phyloP scores from a whole-genome alignment of 1,284 basidiomycete genomes.

The Dichomitus squalens region DNA sequence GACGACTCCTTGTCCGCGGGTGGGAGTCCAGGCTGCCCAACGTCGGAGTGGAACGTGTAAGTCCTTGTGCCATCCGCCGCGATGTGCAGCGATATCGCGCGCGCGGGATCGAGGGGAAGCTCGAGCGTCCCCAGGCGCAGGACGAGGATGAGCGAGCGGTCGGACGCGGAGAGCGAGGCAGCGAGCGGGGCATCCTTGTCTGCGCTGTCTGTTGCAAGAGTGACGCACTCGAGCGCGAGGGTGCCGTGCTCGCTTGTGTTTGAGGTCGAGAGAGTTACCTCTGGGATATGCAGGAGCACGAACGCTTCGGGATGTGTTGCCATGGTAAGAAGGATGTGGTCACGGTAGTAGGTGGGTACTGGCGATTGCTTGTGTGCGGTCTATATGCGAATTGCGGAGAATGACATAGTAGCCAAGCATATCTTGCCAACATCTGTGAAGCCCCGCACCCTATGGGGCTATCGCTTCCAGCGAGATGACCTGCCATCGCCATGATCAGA shows the following conservation, averaged over 20 bases:
- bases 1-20: constrained; percentile 26
- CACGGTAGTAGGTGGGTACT: background rate
- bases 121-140: constrained; percentile 63
- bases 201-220: constrained; percentile 35
- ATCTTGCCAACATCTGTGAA: background rate
- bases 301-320: constrained; percentile 45
- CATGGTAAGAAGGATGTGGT: constrained; percentile 1
- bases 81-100: constrained; percentile 42
- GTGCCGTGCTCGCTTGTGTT: constrained; percentile 40
- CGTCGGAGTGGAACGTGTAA: constrained; percentile 38
- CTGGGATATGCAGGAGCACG: constrained; percentile 53
- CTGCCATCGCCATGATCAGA: background rate
- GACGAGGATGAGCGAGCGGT: constrained; percentile 61
- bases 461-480: background rate
- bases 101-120: constrained; percentile 56
- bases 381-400: background rate
- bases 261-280: constrained; percentile 43
- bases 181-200: constrained; percentile 29
- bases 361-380: constrained; percentile 15
- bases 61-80: constrained; percentile 39
- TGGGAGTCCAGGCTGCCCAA: constrained; percentile 5
- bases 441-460: background rate
- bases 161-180: constrained; percentile 24
- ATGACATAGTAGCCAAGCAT: background rate
- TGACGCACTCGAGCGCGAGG: constrained; percentile 59